A percentile compares a stretch with the other conserved stretches of the same genome.
phyloP scores from a whole-genome alignment of 768 basidiomycete species.

The Russula griseocarnosa region DNA sequence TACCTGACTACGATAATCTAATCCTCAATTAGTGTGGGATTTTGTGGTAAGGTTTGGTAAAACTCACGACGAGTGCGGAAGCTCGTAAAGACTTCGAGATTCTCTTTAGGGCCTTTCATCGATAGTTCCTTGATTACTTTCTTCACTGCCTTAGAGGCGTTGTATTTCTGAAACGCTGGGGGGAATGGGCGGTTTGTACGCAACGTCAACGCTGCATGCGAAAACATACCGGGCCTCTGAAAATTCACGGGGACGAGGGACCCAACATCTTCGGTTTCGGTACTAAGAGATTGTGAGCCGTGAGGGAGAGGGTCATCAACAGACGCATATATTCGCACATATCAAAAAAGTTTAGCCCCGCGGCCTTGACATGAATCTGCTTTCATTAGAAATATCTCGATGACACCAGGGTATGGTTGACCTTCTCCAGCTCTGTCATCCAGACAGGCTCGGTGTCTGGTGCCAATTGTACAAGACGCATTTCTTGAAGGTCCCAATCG shows the following conservation, averaged over 20 bases:
- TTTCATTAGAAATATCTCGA: not conserved
- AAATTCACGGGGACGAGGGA: not conserved
- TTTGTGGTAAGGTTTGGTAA: conserved; percentile 17
- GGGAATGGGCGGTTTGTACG: conserved; percentile 31
- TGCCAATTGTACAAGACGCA: conserved; percentile 72
- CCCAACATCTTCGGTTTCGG: conserved; percentile 27
- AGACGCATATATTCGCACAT: conserved; percentile 48
- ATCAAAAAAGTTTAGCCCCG: conserved; percentile 82
- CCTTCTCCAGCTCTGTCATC: conserved; percentile 92
- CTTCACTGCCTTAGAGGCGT: conserved; percentile 54
- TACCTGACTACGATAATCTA: conserved; percentile 76
- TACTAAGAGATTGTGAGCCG: conserved; percentile 20
- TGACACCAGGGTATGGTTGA: conserved; percentile 31
- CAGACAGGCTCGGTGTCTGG: conserved; percentile 59
- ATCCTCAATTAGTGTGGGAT: conserved; percentile 30
- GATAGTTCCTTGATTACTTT: conserved; percentile 65
- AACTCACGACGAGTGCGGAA: conserved; percentile 70
- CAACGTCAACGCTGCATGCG: not conserved
- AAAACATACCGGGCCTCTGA: not conserved
- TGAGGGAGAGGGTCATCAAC: not conserved
- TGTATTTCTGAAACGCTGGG: conserved; percentile 56
- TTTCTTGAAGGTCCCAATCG: conserved; percentile 65
- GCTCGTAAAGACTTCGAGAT: conserved; percentile 62
- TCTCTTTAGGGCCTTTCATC: conserved; percentile 57
- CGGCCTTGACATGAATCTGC: conserved; percentile 73